Evolutionary conservation across 345 rosid species (phyloP).

Genomic region (Populus tremula): DNA sequence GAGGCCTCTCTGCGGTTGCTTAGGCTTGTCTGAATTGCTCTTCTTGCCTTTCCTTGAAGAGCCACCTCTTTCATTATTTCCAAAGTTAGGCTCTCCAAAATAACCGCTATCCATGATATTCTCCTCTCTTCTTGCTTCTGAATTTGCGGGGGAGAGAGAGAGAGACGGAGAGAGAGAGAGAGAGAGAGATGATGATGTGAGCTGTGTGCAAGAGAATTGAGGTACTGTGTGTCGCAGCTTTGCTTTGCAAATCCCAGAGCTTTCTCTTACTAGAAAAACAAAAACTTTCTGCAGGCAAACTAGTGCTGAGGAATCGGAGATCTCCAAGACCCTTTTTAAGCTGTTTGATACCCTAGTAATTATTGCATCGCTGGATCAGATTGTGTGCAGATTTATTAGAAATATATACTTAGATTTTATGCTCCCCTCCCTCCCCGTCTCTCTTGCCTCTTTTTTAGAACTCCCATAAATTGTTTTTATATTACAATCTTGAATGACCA

Average conservation of each 20-base stretch:
- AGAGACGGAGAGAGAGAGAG: too few species aligned
- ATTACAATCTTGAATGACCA: neutral
- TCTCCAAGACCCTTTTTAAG: constrained; percentile 46
- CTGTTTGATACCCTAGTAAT: constrained; percentile 44
- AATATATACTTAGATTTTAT: constrained; percentile 66
- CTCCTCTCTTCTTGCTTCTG: constrained; percentile 11
- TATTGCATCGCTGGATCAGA: constrained; percentile 95
- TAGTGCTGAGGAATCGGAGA: constrained; percentile 41
- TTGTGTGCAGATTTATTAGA: constrained; percentile 64
- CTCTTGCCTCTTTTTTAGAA: constrained; percentile 17
- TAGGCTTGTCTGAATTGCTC: constrained; percentile 67
- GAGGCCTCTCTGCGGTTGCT: constrained; percentile 94
- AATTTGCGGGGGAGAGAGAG: too few species aligned
- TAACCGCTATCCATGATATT: constrained; percentile 61
- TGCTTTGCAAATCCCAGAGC: constrained; percentile 31
- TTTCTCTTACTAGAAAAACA: constrained; percentile 11
- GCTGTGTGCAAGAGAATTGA: too few species aligned
- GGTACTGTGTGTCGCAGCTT: neutral
- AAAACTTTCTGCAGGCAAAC: constrained; percentile 1
- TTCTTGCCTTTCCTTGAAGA: constrained; percentile 78
- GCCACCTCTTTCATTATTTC: constrained; percentile 42
- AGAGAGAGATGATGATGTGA: too few species aligned
- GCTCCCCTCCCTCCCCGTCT: constrained; percentile 28
- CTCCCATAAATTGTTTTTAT: constrained; percentile 16
- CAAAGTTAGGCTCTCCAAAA: constrained; percentile 68